Evolutionary conservation across 176 grass and related monocot species (phyloP).

Genomic region (Carex kokanica): DNA sequence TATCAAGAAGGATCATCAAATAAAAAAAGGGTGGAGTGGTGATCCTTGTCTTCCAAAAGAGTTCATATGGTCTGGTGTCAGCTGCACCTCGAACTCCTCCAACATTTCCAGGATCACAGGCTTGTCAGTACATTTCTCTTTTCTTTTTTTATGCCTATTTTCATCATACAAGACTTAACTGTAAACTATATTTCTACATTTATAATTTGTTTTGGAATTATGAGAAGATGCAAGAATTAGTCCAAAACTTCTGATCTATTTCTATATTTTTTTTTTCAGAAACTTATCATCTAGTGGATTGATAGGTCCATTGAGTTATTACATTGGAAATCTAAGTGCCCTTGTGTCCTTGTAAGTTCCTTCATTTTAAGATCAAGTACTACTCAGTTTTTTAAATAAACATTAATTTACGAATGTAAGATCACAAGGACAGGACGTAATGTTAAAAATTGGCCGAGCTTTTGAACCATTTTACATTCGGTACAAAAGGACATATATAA

Average conservation of each 20-base stretch:
- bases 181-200: background rate
- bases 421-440: no score
- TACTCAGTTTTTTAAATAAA: background rate
- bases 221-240: background rate
- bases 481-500: no score
- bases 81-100: background rate
- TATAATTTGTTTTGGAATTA: background rate
- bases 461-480: no score
- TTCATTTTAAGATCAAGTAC: no score
- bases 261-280: constrained; percentile 19
- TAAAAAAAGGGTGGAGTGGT: constrained; percentile 11
- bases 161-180: background rate
- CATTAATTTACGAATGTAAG: no score
- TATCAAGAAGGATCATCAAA: background rate
- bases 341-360: background rate
- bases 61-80: background rate
- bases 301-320: constrained; percentile 21
- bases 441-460: no score
- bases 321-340: background rate
- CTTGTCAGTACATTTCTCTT: background rate
- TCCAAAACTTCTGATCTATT: background rate
- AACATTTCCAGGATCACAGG: background rate
- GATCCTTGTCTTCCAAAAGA: constrained; percentile 6
- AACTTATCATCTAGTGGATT: constrained; percentile 36
- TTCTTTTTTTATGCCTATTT: background rate